Evolutionary conservation across 2,329 filamentous ascomycete species (phyloP).

Genomic region (Aspergillus sp.): DNA sequence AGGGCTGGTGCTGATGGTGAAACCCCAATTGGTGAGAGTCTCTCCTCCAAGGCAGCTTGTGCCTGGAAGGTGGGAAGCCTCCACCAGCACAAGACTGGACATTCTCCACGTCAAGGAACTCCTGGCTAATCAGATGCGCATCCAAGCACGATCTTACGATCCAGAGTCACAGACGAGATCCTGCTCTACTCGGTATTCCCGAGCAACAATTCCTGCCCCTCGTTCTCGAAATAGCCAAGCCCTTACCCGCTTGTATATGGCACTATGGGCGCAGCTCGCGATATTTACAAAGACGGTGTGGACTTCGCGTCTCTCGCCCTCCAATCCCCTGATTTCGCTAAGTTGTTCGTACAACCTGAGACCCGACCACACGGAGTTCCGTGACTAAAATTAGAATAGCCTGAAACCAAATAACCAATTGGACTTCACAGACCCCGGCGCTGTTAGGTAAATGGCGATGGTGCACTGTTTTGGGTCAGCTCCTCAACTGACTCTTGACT

Average conservation of each 20-base stretch:
- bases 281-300: constrained; percentile 57
- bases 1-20: constrained; percentile 1
- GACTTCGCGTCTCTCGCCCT: constrained; percentile 64
- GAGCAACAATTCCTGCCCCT: not conserved
- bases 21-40: constrained; percentile 8
- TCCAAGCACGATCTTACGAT: not conserved
- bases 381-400: constrained; percentile 30
- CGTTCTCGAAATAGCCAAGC: not conserved
- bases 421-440: constrained; percentile 76
- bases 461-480: constrained; percentile 10
- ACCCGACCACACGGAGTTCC: constrained; percentile 21
- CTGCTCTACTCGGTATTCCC: not conserved
- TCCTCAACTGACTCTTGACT: constrained; percentile 7
- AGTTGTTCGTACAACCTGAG: constrained; percentile 49
- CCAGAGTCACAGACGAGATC: not conserved
- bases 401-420: constrained; percentile 60
- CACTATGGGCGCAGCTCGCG: constrained; percentile 34
- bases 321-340: constrained; percentile 60
- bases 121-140: not conserved
- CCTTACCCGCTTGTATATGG: not conserved
- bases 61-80: not conserved
- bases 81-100: not conserved
- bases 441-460: constrained; percentile 61
- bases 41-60: not conserved
- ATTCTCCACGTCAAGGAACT: not conserved